Conservation (phyloP, 2,329 filamentous ascomycete genomes). For the Penicillium occitanis region DNA sequence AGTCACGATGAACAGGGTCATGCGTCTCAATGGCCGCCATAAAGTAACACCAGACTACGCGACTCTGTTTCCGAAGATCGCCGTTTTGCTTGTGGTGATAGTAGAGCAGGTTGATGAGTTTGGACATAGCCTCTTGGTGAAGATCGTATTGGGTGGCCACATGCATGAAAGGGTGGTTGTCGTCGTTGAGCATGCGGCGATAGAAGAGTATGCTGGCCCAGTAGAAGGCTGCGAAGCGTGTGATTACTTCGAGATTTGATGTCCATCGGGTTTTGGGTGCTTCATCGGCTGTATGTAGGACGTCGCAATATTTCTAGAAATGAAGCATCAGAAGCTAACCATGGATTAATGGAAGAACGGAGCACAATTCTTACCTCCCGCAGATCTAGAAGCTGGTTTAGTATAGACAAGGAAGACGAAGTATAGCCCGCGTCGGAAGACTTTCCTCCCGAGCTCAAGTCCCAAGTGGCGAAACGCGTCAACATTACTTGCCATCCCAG, state of each 20-base stretch:
- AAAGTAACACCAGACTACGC: slow-evolving; percentile 14
- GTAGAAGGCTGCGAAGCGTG: slow-evolving; percentile 9
- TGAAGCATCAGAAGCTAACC: background rate
- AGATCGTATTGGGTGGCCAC: background rate
- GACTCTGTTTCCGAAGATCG: slow-evolving; percentile 12
- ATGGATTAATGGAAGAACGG: background rate
- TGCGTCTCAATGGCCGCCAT: slow-evolving; percentile 11
- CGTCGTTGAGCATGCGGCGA: slow-evolving; percentile 1
- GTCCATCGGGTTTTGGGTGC: slow-evolving; percentile 1
- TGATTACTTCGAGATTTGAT: background rate
- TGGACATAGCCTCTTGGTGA: slow-evolving; percentile 1
- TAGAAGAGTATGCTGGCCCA: slow-evolving; percentile 13
- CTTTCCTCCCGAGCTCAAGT: background rate
- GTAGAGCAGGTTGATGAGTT: slow-evolving; percentile 2
- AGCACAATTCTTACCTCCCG: slow-evolving; percentile 2
- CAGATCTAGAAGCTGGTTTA: slow-evolving; percentile 2
- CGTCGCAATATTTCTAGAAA: slow-evolving; percentile 1
- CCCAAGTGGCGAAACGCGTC: slow-evolving; percentile 6
- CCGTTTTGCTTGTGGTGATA: slow-evolving; percentile 7
- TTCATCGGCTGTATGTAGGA: slow-evolving; percentile 7
- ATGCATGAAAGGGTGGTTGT: background rate
- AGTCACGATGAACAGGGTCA: slow-evolving; percentile 14
- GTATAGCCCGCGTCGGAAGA: background rate
- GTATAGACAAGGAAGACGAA: background rate
- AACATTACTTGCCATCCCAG: slow-evolving; percentile 9